Evolutionary conservation across 345 rosid species (phyloP), one percentile per base, ranked within the genome.

Genomic region (Salix udensis): DNA sequence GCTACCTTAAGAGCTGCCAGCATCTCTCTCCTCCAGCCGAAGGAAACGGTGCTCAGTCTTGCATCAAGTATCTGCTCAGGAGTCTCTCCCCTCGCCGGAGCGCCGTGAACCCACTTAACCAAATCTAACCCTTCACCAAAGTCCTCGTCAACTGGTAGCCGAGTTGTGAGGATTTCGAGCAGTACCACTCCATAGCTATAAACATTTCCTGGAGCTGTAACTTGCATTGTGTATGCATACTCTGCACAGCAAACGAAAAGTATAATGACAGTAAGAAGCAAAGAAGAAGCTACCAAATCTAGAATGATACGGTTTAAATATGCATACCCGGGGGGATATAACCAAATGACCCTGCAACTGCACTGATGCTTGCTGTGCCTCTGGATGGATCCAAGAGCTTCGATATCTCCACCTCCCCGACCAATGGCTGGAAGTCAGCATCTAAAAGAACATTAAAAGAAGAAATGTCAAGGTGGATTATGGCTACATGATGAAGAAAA

Each of bases 1-100:
- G 84, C 84, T 14, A 82, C 84, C 81, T 82, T 82, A 21, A 82
- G 84, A 78, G 96, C 97, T n/a, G 92, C 91, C 75, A 96, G 92
- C 99, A 96, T 96, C 79, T 96, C 98, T 83, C 85, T 90, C 82
- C 99, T 87, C 99, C 98, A 96, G 23, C 85, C 88, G 68, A 93
- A 96, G 44, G 97, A 93, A 44, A 82, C 84, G 0, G 84, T 82
- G 75, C 84, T 82, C n/a, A 82, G 84, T 36, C 58, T 82, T 12
- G 84, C 76, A 66, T 82, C 84, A 50, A 82, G 84, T 70, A 82
- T 82, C 74, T 82, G 84, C 81, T 82, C 84, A 4, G 84, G 84
- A 70, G 81, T 82, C 80, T 82, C 84, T 30, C 84, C 81, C 68
- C 84, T 77, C 8, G 39, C 79, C 1, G 84, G 81, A 66, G 84